phyloP scores from a whole-genome alignment of 306 rosid genomes.

The Pterocarpus macrocarpus region DNA sequence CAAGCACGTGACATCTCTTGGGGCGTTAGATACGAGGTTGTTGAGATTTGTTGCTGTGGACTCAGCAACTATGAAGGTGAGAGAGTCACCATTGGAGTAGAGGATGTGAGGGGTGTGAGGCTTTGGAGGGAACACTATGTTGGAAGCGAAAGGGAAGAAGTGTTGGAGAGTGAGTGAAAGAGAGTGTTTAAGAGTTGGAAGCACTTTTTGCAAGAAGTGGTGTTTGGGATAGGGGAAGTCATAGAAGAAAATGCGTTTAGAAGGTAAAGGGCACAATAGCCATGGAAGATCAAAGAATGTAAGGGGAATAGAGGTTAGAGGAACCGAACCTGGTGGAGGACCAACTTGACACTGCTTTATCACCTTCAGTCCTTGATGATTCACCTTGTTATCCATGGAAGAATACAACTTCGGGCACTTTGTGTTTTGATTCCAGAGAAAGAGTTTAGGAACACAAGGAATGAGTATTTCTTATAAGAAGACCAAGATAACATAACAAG shows the following conservation, averaged over 20 bases:
- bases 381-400: not conserved
- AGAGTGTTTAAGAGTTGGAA: slow-evolving; percentile 36
- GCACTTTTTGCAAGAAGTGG: slow-evolving; percentile 31
- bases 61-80: slow-evolving; percentile 23
- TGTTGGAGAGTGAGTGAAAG: slow-evolving; percentile 44
- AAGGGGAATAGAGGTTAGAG: slow-evolving; percentile 20
- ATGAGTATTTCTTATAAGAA: no score
- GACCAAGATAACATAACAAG: no score
- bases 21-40: not conserved
- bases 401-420: no score
- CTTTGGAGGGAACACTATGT: slow-evolving; percentile 26
- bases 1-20: slow-evolving; percentile 10
- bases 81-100: not conserved
- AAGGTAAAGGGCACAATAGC: not conserved
- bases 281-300: slow-evolving; percentile 37
- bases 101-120: slow-evolving; percentile 41
- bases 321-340: slow-evolving; percentile 37
- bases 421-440: no score
- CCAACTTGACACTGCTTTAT: slow-evolving; percentile 14
- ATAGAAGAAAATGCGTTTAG: slow-evolving; percentile 25
- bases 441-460: no score
- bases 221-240: slow-evolving; percentile 29
- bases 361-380: not conserved
- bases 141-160: slow-evolving; percentile 37
- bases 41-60: slow-evolving; percentile 5